Conservation (phyloP, 441 rosid genomes). For the Sinapis alba region DNA sequence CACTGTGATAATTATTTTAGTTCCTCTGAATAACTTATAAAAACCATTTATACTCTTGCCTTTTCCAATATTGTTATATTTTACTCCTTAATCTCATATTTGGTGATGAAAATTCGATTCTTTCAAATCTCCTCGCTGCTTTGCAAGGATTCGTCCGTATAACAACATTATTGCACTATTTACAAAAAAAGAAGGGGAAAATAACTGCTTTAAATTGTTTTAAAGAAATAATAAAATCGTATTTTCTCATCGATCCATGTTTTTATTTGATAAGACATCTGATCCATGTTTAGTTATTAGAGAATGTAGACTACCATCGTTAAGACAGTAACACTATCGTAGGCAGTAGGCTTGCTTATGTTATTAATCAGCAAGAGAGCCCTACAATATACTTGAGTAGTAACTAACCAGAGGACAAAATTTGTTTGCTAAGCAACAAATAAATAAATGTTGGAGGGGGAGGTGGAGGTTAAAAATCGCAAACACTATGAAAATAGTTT, state of each 20-base stretch:
- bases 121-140: constrained; percentile 24
- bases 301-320: neutral
- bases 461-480: neutral
- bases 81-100: constrained; percentile 11
- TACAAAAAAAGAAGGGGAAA: neutral
- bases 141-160: constrained; percentile 32
- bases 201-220: neutral
- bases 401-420: neutral
- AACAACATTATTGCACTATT: neutral
- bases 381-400: neutral
- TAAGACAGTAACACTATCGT: neutral
- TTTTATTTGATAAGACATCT: neutral
- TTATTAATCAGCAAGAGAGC: neutral
- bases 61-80: constrained; percentile 4
- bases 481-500: neutral
- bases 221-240: neutral
- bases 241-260: neutral
- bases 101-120: constrained; percentile 27
- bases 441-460: neutral
- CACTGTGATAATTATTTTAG: neutral
- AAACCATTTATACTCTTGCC: neutral
- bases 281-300: constrained; percentile 4
- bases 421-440: neutral
- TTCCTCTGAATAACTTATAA: constrained; percentile 7
- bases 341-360: neutral